phyloP scores from a whole-genome alignment of 768 basidiomycete species.

The Trametes meyenii region DNA sequence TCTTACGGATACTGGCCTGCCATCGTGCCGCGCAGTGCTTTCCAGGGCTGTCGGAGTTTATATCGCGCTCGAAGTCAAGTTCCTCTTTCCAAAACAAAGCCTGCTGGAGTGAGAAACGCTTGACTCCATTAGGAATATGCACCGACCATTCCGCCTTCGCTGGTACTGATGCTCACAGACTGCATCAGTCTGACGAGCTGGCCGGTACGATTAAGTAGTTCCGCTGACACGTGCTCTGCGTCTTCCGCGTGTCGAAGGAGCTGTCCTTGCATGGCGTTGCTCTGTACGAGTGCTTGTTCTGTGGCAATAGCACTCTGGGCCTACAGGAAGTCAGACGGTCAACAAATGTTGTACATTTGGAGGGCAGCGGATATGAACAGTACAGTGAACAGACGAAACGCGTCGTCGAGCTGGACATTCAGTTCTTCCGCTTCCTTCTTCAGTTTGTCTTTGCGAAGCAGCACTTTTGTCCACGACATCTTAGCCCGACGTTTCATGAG shows the following conservation, averaged over 20 bases:
- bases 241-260: neutral
- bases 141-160: too few species aligned
- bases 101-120: too few species aligned
- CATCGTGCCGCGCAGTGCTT: neutral
- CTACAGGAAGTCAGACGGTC: neutral
- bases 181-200: neutral
- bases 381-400: neutral
- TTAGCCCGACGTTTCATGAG: constrained; percentile 7
- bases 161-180: neutral
- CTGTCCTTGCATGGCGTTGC: neutral
- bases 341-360: neutral
- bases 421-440: neutral
- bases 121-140: too few species aligned
- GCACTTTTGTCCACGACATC: neutral
- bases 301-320: neutral
- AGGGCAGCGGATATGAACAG: neutral
- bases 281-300: neutral
- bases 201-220: neutral
- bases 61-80: neutral
- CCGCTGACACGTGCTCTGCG: neutral
- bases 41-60: too few species aligned
- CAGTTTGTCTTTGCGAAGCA: neutral
- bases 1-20: neutral
- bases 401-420: neutral
- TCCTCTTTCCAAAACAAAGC: neutral